Percentiles rank a stretch among this genome's conserved stretches.
phyloP scores from a whole-genome alignment of 768 basidiomycete species.

The Botryobasidium botryosum region DNA sequence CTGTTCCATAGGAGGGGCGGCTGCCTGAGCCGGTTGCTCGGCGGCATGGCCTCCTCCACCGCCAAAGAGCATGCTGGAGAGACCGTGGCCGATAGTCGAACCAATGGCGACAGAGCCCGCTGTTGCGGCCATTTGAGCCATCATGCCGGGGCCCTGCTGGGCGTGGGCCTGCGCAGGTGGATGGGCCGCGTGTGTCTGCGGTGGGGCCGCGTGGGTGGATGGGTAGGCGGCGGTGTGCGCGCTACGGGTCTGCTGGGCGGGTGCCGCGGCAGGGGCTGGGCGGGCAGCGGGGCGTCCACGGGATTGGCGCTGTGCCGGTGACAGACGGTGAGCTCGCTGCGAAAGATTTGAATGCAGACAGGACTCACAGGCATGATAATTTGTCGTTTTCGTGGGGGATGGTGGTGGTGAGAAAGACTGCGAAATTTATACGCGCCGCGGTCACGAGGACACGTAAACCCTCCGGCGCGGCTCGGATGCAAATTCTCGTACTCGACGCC shows the following conservation, averaged over 20 bases:
- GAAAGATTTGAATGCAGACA: conserved; percentile 3
- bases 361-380: conserved; percentile 33
- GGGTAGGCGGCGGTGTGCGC: conserved; percentile 13
- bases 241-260: conserved; percentile 23
- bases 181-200: conserved; percentile 23
- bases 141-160: conserved; percentile 48
- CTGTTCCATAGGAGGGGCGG: conserved; percentile 25
- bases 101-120: conserved; percentile 83
- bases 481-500: no score
- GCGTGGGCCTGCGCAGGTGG: conserved; percentile 17
- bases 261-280: conserved; percentile 23
- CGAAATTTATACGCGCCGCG: neutral
- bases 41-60: conserved; percentile 32
- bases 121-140: conserved; percentile 76
- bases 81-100: conserved; percentile 76
- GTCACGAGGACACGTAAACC: neutral
- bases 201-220: conserved; percentile 1
- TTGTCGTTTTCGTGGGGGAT: conserved; percentile 4
- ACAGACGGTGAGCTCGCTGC: neutral
- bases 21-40: conserved; percentile 32
- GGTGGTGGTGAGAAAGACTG: conserved; percentile 3
- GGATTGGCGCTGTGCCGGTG: conserved; percentile 44
- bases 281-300: conserved; percentile 51
- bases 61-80: conserved; percentile 82
- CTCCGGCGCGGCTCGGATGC: no score